These are phyloP conservation scores for Daldinia vernicosa DNA, from an alignment of 495 filamentous ascomycete species.

Conservation along the genomic window DNA sequence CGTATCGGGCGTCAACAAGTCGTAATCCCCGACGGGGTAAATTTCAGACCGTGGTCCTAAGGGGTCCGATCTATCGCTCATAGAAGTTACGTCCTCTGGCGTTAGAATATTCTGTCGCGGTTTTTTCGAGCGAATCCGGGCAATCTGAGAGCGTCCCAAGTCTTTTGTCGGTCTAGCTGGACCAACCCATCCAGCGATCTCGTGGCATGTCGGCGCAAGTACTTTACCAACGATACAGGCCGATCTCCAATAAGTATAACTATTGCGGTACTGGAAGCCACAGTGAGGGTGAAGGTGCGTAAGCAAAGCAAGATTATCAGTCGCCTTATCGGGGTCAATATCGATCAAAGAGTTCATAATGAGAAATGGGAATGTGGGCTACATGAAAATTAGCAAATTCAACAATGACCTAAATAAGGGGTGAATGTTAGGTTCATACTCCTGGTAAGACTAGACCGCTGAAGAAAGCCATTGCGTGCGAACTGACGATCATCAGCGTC, in stretches of 20 bases:
- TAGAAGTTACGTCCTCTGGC: slow-evolving; percentile 63
- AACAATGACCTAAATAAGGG: background rate
- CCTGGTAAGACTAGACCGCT: slow-evolving; percentile 74
- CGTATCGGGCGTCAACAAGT: slow-evolving; percentile 60
- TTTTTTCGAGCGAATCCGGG: slow-evolving; percentile 63
- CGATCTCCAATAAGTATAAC: slow-evolving; percentile 75
- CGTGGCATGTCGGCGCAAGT: slow-evolving; percentile 76
- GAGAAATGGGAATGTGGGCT: slow-evolving; percentile 70
- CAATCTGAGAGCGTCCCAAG: slow-evolving; percentile 68
- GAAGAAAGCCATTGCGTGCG: slow-evolving; percentile 76
- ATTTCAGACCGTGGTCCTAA: slow-evolving; percentile 65
- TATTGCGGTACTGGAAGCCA: slow-evolving; percentile 75
- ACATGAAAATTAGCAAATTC: slow-evolving; percentile 19
- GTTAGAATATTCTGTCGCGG: slow-evolving; percentile 56
- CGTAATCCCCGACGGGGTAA: slow-evolving; percentile 71
- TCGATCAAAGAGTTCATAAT: slow-evolving; percentile 78
- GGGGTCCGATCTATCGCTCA: slow-evolving; percentile 69
- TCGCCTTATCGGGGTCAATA: slow-evolving; percentile 68
- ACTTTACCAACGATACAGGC: slow-evolving; percentile 76
- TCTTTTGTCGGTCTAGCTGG: slow-evolving; percentile 70
- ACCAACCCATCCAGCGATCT: slow-evolving; percentile 75
- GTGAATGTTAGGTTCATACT: slow-evolving; percentile 33
- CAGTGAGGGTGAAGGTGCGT: slow-evolving; percentile 68
- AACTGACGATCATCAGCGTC: slow-evolving; percentile 66
- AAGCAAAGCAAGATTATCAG: slow-evolving; percentile 67